Base-by-base conservation (phyloP, 768 basidiomycete species). In the Crassisporium funariophilum region DNA sequence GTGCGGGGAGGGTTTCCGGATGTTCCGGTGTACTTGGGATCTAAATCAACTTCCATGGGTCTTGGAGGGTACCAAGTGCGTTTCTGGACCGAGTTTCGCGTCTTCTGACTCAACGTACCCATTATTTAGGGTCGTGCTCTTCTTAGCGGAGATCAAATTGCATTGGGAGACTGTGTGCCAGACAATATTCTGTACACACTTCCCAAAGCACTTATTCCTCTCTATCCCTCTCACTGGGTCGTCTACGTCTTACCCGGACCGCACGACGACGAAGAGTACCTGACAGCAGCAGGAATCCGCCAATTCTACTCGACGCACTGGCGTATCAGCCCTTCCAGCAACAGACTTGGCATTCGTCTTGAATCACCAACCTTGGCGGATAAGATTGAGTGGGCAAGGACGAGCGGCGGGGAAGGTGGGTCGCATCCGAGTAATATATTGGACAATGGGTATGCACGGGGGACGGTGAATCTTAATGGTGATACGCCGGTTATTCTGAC, bases 371-470 rank as follows among this genome's bases (percentile, higher is more conserved):
- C 40, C 1, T 59, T 60, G 4, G 19, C 55, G 2, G 58, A 63
- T 4, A 72, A 68, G 25, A 74, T 86, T 31, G 50, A 62, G 5
- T 87, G 82, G 81, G 75, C 82, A 0, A 68, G 83, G 25, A 46
- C 48, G 4, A 77, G 68, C 34, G 84, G 85, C 10, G 84, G 84
- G 0, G 77, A 85, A 49, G 86, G 84, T 2, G 85, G 84, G 0
- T 77, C 79, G 12, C 86, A 87, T 55, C 83, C 84, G 0, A 79
- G 78, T 31, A 87, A 87, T 50, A 81, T 85, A 25, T 71, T 84
- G 15, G 80, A 84, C 47, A 82, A 81, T 36, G 79, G 75, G 4
- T 84, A 84, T 52, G 75, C 75, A 0, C 57, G 67, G 17, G 82
- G 81, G 4, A 68, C 75, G 1, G 54, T 85, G 48, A 84, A 85